phyloP scores from a whole-genome alignment of 179 eudicot species.

The Sideroxylon spinosum region DNA sequence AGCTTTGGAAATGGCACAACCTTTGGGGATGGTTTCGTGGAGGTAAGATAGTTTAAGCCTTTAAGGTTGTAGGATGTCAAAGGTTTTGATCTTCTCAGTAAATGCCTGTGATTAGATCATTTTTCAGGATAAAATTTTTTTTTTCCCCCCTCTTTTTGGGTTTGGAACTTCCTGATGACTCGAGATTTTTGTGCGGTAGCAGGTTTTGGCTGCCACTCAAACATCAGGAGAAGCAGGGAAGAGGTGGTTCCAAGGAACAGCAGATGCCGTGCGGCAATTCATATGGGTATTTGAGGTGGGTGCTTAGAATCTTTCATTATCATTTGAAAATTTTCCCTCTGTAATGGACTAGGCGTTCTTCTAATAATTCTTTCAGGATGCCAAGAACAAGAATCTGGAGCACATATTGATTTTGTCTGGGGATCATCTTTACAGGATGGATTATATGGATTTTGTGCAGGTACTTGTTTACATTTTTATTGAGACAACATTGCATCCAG shows the following conservation, averaged over 20 bases:
- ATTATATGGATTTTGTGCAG: slow-evolving; percentile 89
- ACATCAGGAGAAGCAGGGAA: slow-evolving; percentile 90
- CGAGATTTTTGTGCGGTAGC: neutral
- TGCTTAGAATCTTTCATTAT: neutral
- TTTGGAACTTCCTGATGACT: neutral
- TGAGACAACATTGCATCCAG: neutral
- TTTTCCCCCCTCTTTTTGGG: neutral
- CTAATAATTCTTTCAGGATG: slow-evolving; percentile 47
- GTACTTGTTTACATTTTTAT: slow-evolving; percentile 20
- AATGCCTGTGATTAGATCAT: neutral
- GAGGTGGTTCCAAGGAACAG: slow-evolving; percentile 95
- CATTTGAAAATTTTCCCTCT: neutral
- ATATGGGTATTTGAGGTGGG: slow-evolving; percentile 81
- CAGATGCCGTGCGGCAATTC: slow-evolving; percentile 92
- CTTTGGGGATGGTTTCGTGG: slow-evolving; percentile 94
- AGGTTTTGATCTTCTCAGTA: neutral
- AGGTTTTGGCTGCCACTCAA: slow-evolving; percentile 96
- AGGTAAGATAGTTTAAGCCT: slow-evolving; percentile 41
- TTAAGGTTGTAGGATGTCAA: neutral
- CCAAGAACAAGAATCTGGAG: slow-evolving; percentile 74
- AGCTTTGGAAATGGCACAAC: slow-evolving; percentile 81
- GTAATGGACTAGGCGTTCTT: neutral
- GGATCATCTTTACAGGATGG: slow-evolving; percentile 95
- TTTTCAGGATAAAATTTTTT: neutral
- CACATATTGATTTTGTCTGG: slow-evolving; percentile 83